These are phyloP conservation scores for Phytophthora agathidicida DNA, from an alignment of 352 stramenopile genomes.

Conservation along the genomic window DNA sequence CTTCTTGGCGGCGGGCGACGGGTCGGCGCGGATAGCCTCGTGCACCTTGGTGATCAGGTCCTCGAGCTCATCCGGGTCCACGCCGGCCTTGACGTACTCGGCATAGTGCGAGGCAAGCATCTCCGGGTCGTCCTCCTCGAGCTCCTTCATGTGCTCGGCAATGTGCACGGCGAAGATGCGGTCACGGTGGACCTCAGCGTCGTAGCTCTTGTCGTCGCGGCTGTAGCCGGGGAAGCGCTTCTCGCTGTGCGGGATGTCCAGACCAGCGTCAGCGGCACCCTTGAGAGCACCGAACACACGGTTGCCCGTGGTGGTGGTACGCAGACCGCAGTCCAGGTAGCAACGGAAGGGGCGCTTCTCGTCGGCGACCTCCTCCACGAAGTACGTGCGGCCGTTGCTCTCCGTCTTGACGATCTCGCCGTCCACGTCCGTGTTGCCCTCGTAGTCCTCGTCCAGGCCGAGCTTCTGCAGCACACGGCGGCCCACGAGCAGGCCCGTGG, in stretches of 20 bases:
- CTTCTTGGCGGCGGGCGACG: conserved; percentile 93
- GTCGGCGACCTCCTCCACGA: conserved; percentile 99
- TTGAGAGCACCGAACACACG: conserved; percentile 99
- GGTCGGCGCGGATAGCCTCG: conserved; percentile 98
- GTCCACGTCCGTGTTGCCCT: conserved; percentile 97
- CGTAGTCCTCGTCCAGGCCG: conserved; percentile 97
- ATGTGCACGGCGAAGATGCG: conserved; percentile 99
- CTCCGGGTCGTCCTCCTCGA: conserved; percentile 99
- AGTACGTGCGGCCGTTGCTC: conserved; percentile 97
- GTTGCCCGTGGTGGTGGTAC: conserved; percentile 97
- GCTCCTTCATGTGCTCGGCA: conserved; percentile 99
- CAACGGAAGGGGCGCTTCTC: conserved; percentile 97
- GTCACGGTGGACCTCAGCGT: conserved; percentile 97
- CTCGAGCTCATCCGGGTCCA: conserved; percentile 93
- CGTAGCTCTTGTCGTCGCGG: conserved; percentile 98
- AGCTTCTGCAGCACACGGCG: conserved; percentile 98
- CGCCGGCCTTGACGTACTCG: conserved; percentile 93
- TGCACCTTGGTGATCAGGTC: conserved; percentile 95
- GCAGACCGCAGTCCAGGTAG: conserved; percentile 98
- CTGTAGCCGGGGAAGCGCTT: conserved; percentile 99
- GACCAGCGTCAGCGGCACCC: conserved; percentile 97
- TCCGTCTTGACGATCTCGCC: conserved; percentile 96
- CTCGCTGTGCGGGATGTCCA: conserved; percentile 99
- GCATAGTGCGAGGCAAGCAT: conserved; percentile 98
- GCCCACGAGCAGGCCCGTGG: conserved; percentile 94